Evolutionary conservation across 352 stramenopile species (phyloP).

Genomic region (Peronospora belbahrii): DNA sequence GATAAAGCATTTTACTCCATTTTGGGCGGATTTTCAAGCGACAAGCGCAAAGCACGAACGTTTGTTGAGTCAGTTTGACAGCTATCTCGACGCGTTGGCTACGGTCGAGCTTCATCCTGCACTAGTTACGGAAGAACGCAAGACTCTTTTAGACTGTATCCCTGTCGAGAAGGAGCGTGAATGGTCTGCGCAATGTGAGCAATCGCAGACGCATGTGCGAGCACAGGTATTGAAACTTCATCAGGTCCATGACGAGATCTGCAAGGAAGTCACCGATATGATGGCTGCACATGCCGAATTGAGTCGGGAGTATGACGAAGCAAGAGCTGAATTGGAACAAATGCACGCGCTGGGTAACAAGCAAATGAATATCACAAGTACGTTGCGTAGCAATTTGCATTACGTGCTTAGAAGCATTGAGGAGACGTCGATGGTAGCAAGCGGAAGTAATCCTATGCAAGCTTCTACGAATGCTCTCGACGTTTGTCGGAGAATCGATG

Average conservation of each 20-base stretch:
- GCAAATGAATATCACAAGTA: slow-evolving; percentile 52
- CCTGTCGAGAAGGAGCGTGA: slow-evolving; percentile 74
- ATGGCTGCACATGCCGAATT: slow-evolving; percentile 36
- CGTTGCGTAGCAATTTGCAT: slow-evolving; percentile 56
- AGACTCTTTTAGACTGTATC: slow-evolving; percentile 75
- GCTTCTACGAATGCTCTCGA: slow-evolving; percentile 70
- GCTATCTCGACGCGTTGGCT: slow-evolving; percentile 45
- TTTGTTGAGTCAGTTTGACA: slow-evolving; percentile 64
- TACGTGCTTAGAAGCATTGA: slow-evolving; percentile 62
- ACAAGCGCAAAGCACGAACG: slow-evolving; percentile 49
- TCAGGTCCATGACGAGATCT: slow-evolving; percentile 59
- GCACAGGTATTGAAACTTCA: slow-evolving; percentile 57
- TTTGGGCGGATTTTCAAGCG: slow-evolving; percentile 69
- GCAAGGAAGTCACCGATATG: slow-evolving; percentile 50
- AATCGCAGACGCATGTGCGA: slow-evolving; percentile 63
- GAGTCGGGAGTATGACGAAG: slow-evolving; percentile 34
- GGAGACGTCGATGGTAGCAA: slow-evolving; percentile 47
- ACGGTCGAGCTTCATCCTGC: slow-evolving; percentile 60
- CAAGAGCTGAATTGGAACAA: slow-evolving; percentile 34
- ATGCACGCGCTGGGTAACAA: slow-evolving; percentile 43
- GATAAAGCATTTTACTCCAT: slow-evolving; percentile 74
- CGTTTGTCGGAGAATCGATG: slow-evolving; percentile 76
- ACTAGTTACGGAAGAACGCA: slow-evolving; percentile 43
- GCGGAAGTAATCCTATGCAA: slow-evolving; percentile 62
- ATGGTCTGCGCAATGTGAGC: slow-evolving; percentile 68